Evolutionary conservation across 495 filamentous ascomycete genomes (phyloP).

Genomic region (Cercophora sp.): DNA sequence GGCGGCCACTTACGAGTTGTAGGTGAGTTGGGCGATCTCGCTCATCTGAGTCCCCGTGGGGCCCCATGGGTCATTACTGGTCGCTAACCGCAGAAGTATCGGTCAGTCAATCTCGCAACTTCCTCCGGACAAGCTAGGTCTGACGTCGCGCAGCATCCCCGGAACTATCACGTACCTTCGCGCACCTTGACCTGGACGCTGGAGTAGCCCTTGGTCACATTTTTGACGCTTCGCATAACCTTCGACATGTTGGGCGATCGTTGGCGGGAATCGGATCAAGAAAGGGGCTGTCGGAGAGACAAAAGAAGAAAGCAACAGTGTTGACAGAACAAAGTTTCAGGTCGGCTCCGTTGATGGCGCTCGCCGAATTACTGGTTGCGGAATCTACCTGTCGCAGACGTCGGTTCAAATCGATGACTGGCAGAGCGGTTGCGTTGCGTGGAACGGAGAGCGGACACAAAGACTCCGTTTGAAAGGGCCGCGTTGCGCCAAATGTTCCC

Average conservation of each 20-base stretch:
- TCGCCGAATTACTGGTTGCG: not conserved
- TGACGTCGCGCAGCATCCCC: conserved; percentile 2
- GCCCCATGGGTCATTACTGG: conserved; percentile 99
- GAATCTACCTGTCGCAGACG: conserved; percentile 5
- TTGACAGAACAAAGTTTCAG: not conserved
- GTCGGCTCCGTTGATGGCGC: not conserved
- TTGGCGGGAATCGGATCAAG: not conserved
- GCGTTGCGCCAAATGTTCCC: not conserved
- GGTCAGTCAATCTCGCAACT: conserved; percentile 17
- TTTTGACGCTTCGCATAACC: conserved; percentile 97
- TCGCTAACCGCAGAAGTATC: conserved; percentile 55
- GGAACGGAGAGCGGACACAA: not conserved
- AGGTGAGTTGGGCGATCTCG: conserved; percentile 96
- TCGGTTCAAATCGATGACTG: not conserved
- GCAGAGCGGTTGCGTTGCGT: too few species aligned
- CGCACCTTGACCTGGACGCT: conserved; percentile 97
- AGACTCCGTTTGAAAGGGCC: not conserved
- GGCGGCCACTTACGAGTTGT: conserved; percentile 70
- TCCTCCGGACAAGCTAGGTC: not conserved
- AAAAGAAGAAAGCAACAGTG: conserved; percentile 4
- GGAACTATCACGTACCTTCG: conserved; percentile 67
- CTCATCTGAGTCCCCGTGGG: conserved; percentile 98
- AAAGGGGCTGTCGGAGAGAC: not conserved
- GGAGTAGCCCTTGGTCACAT: conserved; percentile 99
- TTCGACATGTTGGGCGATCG: conserved; percentile 74